Conservation (phyloP, 1,284 basidiomycete genomes). For the Cutaneotrichosporon sp. region DNA sequence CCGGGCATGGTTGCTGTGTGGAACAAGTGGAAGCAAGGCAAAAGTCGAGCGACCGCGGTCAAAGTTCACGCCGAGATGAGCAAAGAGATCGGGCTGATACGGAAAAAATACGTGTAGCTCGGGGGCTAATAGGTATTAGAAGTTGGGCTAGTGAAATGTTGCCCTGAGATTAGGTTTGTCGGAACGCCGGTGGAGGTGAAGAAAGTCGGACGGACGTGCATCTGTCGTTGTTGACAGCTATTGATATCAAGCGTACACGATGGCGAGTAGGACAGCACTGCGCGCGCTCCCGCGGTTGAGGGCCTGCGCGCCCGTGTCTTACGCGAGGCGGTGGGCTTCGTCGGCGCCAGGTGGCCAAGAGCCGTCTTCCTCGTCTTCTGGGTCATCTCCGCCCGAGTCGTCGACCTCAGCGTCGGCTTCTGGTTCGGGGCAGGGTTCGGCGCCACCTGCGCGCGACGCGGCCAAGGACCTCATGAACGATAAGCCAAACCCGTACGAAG, state of each 20-base stretch:
- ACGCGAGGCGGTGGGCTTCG: neutral
- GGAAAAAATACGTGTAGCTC: neutral
- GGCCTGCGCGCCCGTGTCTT: too few relatives aligned
- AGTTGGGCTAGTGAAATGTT: neutral
- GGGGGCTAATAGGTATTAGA: neutral
- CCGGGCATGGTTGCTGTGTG: neutral
- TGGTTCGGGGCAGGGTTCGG: too few relatives aligned
- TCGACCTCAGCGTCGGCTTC: neutral
- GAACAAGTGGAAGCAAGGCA: too few relatives aligned
- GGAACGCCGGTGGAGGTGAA: neutral
- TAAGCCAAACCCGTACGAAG: slow-evolving; percentile 15
- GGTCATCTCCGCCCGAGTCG: neutral
- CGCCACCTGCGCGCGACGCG: neutral
- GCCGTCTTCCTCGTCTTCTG: neutral
- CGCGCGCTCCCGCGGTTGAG: neutral
- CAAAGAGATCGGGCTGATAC: neutral
- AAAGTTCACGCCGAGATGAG: neutral
- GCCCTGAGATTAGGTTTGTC: neutral
- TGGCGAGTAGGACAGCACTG: slow-evolving; percentile 1
- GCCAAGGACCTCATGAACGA: neutral
- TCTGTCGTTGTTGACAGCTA: too few relatives aligned
- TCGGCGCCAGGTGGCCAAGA: neutral
- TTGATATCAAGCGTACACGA: neutral
- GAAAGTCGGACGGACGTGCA: neutral
- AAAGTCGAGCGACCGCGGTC: too few relatives aligned